These are phyloP conservation scores for Orbilia blumenaviensis DNA, from an alignment of 2,329 filamentous ascomycete genomes.

Conservation along the genomic window DNA sequence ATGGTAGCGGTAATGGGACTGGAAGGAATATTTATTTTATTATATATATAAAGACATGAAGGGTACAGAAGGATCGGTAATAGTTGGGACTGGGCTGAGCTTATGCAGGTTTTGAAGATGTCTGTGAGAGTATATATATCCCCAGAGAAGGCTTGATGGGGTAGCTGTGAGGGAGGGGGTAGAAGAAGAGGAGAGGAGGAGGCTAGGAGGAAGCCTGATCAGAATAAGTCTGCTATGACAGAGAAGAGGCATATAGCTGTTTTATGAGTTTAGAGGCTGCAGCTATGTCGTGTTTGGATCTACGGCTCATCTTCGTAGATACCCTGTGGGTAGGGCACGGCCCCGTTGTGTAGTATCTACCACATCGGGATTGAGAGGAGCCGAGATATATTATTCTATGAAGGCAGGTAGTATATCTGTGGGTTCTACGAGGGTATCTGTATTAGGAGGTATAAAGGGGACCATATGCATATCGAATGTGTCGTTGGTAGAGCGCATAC, in stretches of 20 bases:
- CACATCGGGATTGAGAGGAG: too few relatives aligned
- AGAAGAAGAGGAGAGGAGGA: background rate
- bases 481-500: too few relatives aligned
- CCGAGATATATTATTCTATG: too few relatives aligned
- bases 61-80: conserved; percentile 35
- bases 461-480: too few relatives aligned
- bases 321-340: too few relatives aligned
- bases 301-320: too few relatives aligned
- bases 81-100: conserved; percentile 25
- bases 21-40: background rate
- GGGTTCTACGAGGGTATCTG: too few relatives aligned
- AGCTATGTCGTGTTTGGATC: background rate
- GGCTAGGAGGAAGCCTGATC: background rate
- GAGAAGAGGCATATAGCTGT: background rate
- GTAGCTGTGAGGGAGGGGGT: background rate
- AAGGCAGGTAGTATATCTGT: too few relatives aligned
- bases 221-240: background rate
- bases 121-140: background rate
- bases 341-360: too few relatives aligned
- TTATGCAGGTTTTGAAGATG: conserved; percentile 1
- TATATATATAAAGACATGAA: background rate
- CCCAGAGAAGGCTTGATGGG: background rate
- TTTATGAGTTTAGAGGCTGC: background rate
- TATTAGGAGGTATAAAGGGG: too few relatives aligned
- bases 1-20: background rate